These are phyloP conservation scores for Mycosphaerella sp. DNA, from an alignment of 2,329 filamentous ascomycete species.

Conservation along the genomic window DNA sequence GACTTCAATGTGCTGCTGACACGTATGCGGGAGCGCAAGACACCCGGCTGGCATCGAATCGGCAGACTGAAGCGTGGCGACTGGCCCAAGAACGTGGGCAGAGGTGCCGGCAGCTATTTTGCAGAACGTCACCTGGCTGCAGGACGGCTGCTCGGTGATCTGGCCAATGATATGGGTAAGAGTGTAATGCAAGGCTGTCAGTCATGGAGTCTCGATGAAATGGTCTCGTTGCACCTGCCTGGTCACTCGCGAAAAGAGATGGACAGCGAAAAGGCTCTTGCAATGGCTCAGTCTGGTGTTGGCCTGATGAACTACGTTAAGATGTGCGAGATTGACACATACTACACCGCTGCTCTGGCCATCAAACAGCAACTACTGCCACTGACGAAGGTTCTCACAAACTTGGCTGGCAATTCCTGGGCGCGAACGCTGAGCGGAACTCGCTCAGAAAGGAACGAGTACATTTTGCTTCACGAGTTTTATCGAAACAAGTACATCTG, in stretches of 20 bases:
- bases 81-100: constrained; percentile 84
- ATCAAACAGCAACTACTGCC: constrained; percentile 86
- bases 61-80: constrained; percentile 74
- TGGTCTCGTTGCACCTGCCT: constrained; percentile 85
- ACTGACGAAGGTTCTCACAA: constrained; percentile 89
- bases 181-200: constrained; percentile 96
- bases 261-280: constrained; percentile 80
- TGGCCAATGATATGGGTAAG: constrained; percentile 95
- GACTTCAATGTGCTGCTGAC: constrained; percentile 89
- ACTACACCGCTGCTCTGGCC: constrained; percentile 87
- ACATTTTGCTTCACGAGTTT: constrained; percentile 97
- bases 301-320: constrained; percentile 90
- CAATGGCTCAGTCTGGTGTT: constrained; percentile 70
- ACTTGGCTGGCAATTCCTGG: constrained; percentile 97
- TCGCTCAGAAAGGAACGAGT: constrained; percentile 94
- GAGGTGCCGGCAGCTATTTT: constrained; percentile 83
- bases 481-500: constrained; percentile 96
- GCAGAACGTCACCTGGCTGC: constrained; percentile 84
- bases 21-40: constrained; percentile 82
- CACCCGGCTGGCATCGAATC: constrained; percentile 88
- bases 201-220: constrained; percentile 96
- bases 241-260: constrained; percentile 71
- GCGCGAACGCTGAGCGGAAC: constrained; percentile 92
- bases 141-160: constrained; percentile 83
- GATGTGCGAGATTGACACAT: constrained; percentile 92